These are phyloP conservation scores for Eutreptiella sp. DNA, from an alignment of 208 protist genomes.

Conservation along the genomic window DNA sequence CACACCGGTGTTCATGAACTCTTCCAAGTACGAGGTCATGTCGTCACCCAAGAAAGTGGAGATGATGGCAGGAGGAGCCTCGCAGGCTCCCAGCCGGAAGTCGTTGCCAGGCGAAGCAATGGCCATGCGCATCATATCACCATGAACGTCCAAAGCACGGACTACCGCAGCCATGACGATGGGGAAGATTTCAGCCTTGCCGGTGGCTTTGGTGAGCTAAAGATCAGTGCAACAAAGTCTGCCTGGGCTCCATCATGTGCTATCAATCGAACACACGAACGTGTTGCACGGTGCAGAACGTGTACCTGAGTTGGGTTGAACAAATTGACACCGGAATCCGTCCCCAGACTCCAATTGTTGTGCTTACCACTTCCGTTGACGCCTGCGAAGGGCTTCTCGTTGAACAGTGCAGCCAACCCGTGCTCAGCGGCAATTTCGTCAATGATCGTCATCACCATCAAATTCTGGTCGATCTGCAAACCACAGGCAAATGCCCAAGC, in stretches of 20 bases:
- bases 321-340: slow-evolving; percentile 45
- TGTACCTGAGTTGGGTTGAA: slow-evolving; percentile 34
- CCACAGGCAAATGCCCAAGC: too few species aligned
- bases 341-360: slow-evolving; percentile 70
- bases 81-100: slow-evolving; percentile 63
- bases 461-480: slow-evolving; percentile 61
- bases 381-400: slow-evolving; percentile 76
- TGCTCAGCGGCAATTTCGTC: slow-evolving; percentile 45
- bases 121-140: neutral
- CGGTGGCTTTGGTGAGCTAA: slow-evolving; percentile 28
- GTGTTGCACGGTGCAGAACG: slow-evolving; percentile 35
- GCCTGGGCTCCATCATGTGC: too few species aligned
- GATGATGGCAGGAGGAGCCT: slow-evolving; percentile 76
- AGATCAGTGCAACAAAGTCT: too few species aligned
- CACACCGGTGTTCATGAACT: too few species aligned
- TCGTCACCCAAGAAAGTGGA: slow-evolving; percentile 61
- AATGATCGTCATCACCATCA: slow-evolving; percentile 50
- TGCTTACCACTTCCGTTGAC: slow-evolving; percentile 78
- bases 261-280: too few species aligned
- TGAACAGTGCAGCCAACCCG: slow-evolving; percentile 51
- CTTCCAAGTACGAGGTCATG: too few species aligned
- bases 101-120: slow-evolving; percentile 55
- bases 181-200: slow-evolving; percentile 30
- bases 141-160: neutral
- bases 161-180: slow-evolving; percentile 37